These are phyloP conservation scores for Pittosporum tobira DNA, from an alignment of 129 eudicot genomes.

Conservation along the genomic window DNA sequence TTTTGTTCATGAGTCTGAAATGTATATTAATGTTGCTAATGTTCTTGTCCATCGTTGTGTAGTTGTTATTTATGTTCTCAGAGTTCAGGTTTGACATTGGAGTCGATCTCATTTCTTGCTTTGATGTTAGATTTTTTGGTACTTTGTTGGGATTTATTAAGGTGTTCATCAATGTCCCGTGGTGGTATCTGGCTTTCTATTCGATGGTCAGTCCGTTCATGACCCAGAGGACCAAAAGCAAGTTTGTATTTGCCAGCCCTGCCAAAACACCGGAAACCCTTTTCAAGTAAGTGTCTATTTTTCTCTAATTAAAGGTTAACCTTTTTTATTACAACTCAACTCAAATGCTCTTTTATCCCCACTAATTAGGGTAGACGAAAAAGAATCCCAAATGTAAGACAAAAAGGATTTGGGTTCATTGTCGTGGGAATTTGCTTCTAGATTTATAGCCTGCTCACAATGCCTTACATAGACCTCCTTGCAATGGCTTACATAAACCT, in stretches of 20 bases:
- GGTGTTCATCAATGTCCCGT: conserved; percentile 94
- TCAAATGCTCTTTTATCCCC: too few species aligned
- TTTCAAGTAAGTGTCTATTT: conserved; percentile 56
- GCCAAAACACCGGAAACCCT: conserved; percentile 76
- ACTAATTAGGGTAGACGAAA: too few species aligned
- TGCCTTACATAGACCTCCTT: too few species aligned
- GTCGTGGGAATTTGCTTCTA: too few species aligned
- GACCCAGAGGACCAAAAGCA: conserved; percentile 92
- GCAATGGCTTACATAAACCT: too few species aligned
- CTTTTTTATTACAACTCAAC: too few species aligned
- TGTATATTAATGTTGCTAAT: neutral
- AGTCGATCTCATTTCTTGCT: neutral
- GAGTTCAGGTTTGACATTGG: neutral
- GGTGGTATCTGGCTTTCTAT: conserved; percentile 95
- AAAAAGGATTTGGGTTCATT: too few species aligned
- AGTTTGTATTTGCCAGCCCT: conserved; percentile 89
- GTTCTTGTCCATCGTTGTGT: neutral
- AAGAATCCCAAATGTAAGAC: too few species aligned
- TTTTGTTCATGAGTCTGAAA: conserved; percentile 1
- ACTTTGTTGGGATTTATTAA: conserved; percentile 11
- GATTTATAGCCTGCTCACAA: too few species aligned
- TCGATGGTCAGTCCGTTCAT: conserved; percentile 78
- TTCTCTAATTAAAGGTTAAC: neutral
- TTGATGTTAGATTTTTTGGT: conserved; percentile 1
- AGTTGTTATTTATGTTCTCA: neutral